Conservation (phyloP, 2,329 filamentous ascomycete genomes). For the Penicillium brevicompactum region DNA sequence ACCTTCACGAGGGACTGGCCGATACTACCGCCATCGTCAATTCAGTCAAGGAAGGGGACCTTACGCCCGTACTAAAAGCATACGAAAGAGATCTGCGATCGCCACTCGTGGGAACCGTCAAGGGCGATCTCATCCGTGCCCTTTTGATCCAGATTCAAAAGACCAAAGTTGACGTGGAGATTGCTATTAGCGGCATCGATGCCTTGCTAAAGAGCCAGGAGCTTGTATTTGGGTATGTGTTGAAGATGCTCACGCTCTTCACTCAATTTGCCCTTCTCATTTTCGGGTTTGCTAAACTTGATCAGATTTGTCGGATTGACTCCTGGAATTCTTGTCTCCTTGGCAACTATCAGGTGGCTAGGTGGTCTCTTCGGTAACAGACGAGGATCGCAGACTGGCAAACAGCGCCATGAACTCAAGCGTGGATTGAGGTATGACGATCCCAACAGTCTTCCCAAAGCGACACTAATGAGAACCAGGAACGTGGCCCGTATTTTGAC, state of each 20-base stretch:
- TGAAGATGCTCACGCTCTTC: neutral
- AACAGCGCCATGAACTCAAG: slow-evolving; percentile 69
- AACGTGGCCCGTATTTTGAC: slow-evolving; percentile 84
- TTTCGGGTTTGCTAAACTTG: slow-evolving; percentile 10
- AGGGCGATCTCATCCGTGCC: slow-evolving; percentile 84
- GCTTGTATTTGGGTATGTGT: slow-evolving; percentile 74
- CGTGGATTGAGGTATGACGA: slow-evolving; percentile 67
- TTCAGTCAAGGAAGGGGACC: slow-evolving; percentile 86
- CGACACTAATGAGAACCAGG: slow-evolving; percentile 33
- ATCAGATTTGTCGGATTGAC: slow-evolving; percentile 85
- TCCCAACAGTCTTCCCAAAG: neutral
- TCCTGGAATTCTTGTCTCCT: slow-evolving; percentile 84
- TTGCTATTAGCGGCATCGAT: slow-evolving; percentile 95
- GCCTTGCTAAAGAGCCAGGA: slow-evolving; percentile 93
- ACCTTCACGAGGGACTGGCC: slow-evolving; percentile 50
- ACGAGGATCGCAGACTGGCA: slow-evolving; percentile 65
- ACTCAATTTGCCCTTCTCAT: neutral
- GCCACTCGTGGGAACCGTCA: slow-evolving; percentile 79
- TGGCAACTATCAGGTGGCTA: slow-evolving; percentile 73
- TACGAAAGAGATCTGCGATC: slow-evolving; percentile 86
- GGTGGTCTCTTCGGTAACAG: slow-evolving; percentile 69
- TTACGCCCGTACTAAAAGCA: slow-evolving; percentile 86
- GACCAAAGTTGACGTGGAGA: slow-evolving; percentile 96
- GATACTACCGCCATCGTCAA: slow-evolving; percentile 74
- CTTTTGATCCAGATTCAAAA: slow-evolving; percentile 97